Evolutionary conservation across 306 rosid genomes (phyloP), one percentile per base, ranked within the genome.

Genomic region (Parietaria judaica): DNA sequence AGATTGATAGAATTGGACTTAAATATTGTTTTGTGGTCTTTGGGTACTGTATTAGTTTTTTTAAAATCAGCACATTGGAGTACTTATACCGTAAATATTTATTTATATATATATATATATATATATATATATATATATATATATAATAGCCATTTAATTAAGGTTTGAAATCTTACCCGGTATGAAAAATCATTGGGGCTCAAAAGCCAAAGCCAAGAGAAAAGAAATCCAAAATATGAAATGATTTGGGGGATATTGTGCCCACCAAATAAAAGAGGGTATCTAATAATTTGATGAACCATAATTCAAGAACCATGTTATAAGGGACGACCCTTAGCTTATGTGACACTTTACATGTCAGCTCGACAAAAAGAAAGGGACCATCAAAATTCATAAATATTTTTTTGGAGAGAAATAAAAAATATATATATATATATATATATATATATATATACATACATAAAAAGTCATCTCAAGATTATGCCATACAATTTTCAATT

Each of bases 311-410:
- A 62, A 46, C 23, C 66, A 31, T 62, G 66, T 62, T 62, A 23
- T 62, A 11, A 41, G 34, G 65, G 54, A 43, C 10, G 47, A 36
- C 15, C 64, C 63, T 39, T 17, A 10, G 41, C 52, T 17, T 23
- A 45, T 43, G 11, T 60, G 64, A 1, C 64, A 14, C 66, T 62
- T 62, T 62, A 49, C 66, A 60, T 44, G 52, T 60, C 64, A 41
- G 51, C 51, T 34, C 6, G 45, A 41, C 45, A 41, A 41, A 41
- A 41, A 23, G 31, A 41, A 41, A 41, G 7, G 45, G 9, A 41
- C 45, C 45, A 41, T 8, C 45, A 41, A 5, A 41, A 41, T 41
- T 41, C 9, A 5, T 41, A 41, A 5, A 5, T 1, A 41, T 1
- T 1, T 1, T 1, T 41, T 41, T 41, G 45, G 9, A 41, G 45